A percentile compares a stretch with the other conserved stretches of the same genome.
Evolutionary conservation across 179 eudicot species (phyloP).

Genomic region (Silene vulgaris): DNA sequence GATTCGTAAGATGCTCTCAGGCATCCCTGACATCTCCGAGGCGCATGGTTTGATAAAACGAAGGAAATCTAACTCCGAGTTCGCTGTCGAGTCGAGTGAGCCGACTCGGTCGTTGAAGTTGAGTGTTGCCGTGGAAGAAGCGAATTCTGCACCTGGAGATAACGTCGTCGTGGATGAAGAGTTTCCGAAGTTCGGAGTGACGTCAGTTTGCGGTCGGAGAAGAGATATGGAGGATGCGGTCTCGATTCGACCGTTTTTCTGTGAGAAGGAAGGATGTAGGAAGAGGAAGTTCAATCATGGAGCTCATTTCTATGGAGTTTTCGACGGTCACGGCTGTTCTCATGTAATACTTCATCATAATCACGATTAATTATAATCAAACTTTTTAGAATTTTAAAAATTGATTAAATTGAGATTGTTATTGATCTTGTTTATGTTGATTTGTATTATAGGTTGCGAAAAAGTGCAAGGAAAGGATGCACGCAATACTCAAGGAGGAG

Average conservation of each 20-base stretch:
- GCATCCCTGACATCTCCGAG: conserved; percentile 9
- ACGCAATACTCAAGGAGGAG: conserved; percentile 56
- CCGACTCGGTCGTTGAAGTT: background rate
- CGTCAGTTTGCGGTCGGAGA: conserved; percentile 71
- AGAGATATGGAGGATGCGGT: conserved; percentile 82
- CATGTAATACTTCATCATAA: conserved; percentile 41
- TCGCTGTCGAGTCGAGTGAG: background rate
- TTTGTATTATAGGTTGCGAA: conserved; percentile 49
- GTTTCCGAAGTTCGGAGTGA: conserved; percentile 50
- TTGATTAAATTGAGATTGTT: background rate
- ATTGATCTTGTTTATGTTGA: background rate
- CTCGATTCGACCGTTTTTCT: conserved; percentile 64
- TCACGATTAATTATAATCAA: background rate
- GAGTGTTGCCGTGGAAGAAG: background rate
- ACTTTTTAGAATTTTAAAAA: background rate
- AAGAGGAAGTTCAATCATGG: background rate
- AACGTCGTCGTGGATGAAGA: background rate
- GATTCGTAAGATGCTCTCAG: conserved; percentile 35
- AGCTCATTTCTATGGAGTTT: conserved; percentile 62
- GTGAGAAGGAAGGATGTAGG: conserved; percentile 8
- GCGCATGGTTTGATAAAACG: conserved; percentile 27
- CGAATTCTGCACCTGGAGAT: background rate
- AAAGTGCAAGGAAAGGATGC: conserved; percentile 64
- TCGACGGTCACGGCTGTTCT: conserved; percentile 87
- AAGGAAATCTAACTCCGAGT: conserved; percentile 11